phyloP scores from a whole-genome alignment of 352 stramenopile genomes.

The Globisporangium parvum region DNA sequence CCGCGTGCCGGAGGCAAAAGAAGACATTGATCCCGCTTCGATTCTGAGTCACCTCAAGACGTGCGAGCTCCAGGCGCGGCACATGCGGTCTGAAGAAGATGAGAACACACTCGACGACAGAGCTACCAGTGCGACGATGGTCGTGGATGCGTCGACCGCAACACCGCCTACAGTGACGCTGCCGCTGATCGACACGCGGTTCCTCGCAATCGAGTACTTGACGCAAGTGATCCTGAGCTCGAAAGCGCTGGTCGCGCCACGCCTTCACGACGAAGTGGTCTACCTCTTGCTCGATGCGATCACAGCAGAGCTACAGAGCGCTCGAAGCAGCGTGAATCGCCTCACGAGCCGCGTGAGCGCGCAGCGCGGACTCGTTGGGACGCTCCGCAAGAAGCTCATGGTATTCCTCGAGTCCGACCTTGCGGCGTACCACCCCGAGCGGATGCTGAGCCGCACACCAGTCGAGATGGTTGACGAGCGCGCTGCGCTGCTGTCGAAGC shows the following conservation, averaged over 20 bases:
- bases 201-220: constrained; percentile 78
- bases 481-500: constrained; percentile 60
- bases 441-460: constrained; percentile 71
- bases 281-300: constrained; percentile 78
- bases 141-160: background rate
- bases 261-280: constrained; percentile 75
- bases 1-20: constrained; percentile 30
- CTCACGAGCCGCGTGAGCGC: constrained; percentile 53
- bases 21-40: constrained; percentile 58
- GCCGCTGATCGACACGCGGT: constrained; percentile 52
- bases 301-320: constrained; percentile 23
- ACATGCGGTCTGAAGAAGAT: background rate
- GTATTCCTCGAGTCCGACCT: constrained; percentile 52
- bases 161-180: constrained; percentile 7
- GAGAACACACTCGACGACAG: background rate
- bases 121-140: background rate
- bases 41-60: constrained; percentile 69
- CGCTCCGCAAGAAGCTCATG: constrained; percentile 58
- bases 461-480: constrained; percentile 78
- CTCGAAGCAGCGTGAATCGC: constrained; percentile 8
- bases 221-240: constrained; percentile 57
- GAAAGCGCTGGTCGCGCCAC: constrained; percentile 21
- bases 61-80: constrained; percentile 24
- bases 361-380: constrained; percentile 48
- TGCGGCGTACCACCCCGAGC: constrained; percentile 65